phyloP scores from a whole-genome alignment of 192 early-diverging fungal species.

The Hyaloraphidium curvatum region DNA sequence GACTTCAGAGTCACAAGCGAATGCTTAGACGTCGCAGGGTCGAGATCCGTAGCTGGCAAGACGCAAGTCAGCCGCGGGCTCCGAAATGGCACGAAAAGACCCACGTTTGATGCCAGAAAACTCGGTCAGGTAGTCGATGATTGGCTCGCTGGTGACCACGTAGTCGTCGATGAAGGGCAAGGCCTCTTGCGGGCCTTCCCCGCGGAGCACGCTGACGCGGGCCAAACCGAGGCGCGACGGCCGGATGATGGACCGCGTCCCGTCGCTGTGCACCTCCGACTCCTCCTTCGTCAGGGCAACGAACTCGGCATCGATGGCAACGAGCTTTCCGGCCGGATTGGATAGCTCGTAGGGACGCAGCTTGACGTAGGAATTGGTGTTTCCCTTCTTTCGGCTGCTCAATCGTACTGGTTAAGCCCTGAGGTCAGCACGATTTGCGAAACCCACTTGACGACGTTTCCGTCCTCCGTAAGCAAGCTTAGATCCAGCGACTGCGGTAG shows the following conservation, averaged over 20 bases:
- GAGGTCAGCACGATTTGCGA: background rate
- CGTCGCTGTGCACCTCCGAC: conserved; percentile 79
- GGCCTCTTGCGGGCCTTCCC: conserved; percentile 42
- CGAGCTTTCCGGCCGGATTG: conserved; percentile 32
- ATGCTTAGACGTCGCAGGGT: conserved; percentile 42
- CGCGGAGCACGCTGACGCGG: conserved; percentile 75
- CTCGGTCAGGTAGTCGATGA: conserved; percentile 82
- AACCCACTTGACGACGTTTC: background rate
- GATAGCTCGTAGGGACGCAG: conserved; percentile 39
- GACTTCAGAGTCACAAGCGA: conserved; percentile 78
- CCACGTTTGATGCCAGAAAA: conserved; percentile 80
- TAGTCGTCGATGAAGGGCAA: conserved; percentile 96
- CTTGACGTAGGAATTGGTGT: no score
- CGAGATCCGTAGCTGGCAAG: conserved; percentile 55
- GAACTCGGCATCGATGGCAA: conserved; percentile 91
- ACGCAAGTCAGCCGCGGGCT: background rate
- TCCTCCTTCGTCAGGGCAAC: conserved; percentile 67
- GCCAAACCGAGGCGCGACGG: conserved; percentile 69
- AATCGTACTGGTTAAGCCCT: background rate
- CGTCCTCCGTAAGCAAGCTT: background rate
- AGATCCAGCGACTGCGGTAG: conserved; percentile 8
- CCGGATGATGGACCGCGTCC: conserved; percentile 60
- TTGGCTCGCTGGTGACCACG: conserved; percentile 58
- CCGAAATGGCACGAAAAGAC: background rate
- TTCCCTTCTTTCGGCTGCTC: background rate